A percentile compares a stretch with the other conserved stretches of the same genome.
phyloP scores from a whole-genome alignment of 768 basidiomycete genomes.

The Russula ochroleuca region DNA sequence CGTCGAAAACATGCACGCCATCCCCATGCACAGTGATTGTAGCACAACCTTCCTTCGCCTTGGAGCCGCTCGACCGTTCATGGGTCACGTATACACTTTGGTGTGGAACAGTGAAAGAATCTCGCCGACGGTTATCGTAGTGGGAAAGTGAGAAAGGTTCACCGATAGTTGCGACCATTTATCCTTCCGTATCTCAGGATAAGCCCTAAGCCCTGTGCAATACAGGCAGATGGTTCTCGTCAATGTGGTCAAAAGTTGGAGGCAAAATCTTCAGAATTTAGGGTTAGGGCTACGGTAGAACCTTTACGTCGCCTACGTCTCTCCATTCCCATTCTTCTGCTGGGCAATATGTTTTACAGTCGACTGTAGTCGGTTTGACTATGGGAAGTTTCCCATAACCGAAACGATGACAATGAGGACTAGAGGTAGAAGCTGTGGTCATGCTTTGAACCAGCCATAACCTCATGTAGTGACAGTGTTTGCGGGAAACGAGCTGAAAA shows the following conservation, averaged over 20 bases:
- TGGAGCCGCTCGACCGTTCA: conserved; percentile 32
- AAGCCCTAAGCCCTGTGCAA: too few species aligned
- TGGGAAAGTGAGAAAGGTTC: conserved; percentile 26
- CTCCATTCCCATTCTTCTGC: too few species aligned
- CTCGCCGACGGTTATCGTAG: conserved; percentile 20
- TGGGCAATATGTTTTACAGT: too few species aligned
- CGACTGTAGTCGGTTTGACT: too few species aligned
- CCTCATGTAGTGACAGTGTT: too few species aligned
- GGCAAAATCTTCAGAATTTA: background rate
- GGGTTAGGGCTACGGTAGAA: background rate
- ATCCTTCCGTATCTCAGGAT: background rate
- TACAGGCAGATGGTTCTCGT: too few species aligned
- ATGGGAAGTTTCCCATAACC: too few species aligned
- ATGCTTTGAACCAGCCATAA: too few species aligned
- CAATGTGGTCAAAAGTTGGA: background rate
- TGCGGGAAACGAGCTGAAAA: too few species aligned
- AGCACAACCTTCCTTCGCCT: conserved; percentile 48
- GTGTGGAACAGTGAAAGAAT: background rate
- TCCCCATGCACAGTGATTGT: conserved; percentile 69
- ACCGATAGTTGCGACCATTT: conserved; percentile 23
- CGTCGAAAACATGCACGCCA: conserved; percentile 72
- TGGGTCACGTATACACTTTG: conserved; percentile 37
- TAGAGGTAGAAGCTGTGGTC: too few species aligned
- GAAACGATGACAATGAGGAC: too few species aligned
- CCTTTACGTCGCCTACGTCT: too few species aligned